These are phyloP conservation scores for Hirsutella minnesotensis DNA, from an alignment of 2,329 filamentous ascomycete species.

Conservation along the genomic window DNA sequence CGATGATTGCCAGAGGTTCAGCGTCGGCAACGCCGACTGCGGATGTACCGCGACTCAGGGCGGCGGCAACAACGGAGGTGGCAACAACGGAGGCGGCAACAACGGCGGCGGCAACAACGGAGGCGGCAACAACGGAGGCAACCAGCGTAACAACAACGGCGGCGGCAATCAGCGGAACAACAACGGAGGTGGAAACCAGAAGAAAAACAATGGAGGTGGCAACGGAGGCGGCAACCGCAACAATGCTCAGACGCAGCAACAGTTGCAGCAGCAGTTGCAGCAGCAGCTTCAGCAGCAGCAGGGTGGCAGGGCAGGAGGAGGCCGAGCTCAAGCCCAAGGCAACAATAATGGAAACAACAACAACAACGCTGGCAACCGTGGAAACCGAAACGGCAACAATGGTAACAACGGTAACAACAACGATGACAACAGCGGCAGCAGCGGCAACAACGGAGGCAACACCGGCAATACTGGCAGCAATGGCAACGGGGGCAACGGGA, in stretches of 20 bases:
- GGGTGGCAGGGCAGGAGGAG: conserved; percentile 8
- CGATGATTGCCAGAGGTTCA: conserved; percentile 53
- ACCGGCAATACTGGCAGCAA: conserved; percentile 4
- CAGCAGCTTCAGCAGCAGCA: background rate
- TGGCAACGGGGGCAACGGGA: background rate
- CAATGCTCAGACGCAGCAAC: background rate
- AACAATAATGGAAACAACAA: conserved; percentile 6
- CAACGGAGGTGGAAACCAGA: background rate
- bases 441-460: conserved; percentile 4
- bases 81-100: conserved; percentile 8
- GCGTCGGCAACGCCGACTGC: conserved; percentile 23
- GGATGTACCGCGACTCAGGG: conserved; percentile 4
- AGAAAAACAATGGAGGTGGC: conserved; percentile 2
- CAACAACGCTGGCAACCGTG: conserved; percentile 7
- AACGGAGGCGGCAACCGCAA: background rate
- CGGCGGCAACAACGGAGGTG: conserved; percentile 4
- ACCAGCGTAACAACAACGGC: conserved; percentile 3
- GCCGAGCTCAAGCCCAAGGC: background rate
- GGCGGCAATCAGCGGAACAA: conserved; percentile 3
- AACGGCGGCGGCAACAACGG: conserved; percentile 6
- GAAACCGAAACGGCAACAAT: conserved; percentile 4
- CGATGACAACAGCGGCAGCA: conserved; percentile 3
- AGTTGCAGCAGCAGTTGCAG: too few species aligned
- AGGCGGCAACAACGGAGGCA: conserved; percentile 1
- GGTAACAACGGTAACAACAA: conserved; percentile 6